Evolutionary conservation across 371 early-diverging fungal genomes (phyloP).

Genomic region (Rhizomucor miehei): DNA sequence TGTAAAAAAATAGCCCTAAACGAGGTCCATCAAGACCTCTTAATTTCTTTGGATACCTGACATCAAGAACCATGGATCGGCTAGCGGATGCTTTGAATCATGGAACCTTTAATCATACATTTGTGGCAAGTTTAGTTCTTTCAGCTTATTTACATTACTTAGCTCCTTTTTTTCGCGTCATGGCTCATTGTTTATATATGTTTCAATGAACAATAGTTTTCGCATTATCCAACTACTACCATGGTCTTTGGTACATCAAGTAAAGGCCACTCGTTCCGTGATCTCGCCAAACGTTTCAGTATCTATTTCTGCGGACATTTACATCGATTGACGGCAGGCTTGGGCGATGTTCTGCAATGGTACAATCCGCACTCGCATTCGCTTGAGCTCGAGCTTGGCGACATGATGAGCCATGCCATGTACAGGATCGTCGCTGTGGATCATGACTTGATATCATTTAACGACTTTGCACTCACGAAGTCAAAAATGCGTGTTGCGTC

Average conservation of each 20-base stretch:
- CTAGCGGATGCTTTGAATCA: constrained; percentile 42
- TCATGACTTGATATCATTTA: constrained; percentile 81
- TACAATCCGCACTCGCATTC: constrained; percentile 59
- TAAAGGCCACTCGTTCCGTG: constrained; percentile 57
- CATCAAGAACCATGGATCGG: constrained; percentile 70
- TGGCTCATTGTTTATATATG: neutral
- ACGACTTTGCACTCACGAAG: constrained; percentile 50
- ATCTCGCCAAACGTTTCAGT: constrained; percentile 61
- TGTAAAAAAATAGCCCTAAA: constrained; percentile 49
- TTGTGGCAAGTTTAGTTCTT: constrained; percentile 58
- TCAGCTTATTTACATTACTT: no score
- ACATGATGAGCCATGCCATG: constrained; percentile 81
- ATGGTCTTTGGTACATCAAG: constrained; percentile 69
- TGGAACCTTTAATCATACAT: constrained; percentile 64
- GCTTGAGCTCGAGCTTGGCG: constrained; percentile 84
- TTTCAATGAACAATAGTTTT: no score
- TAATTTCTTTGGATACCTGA: constrained; percentile 89
- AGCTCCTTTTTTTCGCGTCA: neutral
- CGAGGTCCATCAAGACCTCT: constrained; percentile 81
- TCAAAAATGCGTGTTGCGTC: no score
- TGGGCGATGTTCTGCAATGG: constrained; percentile 64
- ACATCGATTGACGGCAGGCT: constrained; percentile 71
- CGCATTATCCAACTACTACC: constrained; percentile 86
- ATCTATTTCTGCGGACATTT: constrained; percentile 87
- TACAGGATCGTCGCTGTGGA: constrained; percentile 87